Base-by-base conservation (phyloP, 2,329 filamentous ascomycete genomes). In the Curvularia spicifera region DNA sequence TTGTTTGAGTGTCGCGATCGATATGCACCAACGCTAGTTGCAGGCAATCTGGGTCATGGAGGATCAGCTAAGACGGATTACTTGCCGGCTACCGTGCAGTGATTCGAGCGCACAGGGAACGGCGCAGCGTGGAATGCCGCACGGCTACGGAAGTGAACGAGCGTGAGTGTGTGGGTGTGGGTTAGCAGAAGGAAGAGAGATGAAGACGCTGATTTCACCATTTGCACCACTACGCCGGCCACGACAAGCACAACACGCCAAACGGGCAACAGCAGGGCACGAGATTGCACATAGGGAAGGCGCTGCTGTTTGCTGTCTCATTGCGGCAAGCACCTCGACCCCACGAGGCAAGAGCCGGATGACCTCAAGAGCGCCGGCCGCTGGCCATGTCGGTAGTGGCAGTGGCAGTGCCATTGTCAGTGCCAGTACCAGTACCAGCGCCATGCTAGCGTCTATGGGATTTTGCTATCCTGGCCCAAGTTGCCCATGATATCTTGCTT, bases 21-120 rank as follows among this genome's bases (percentile, higher is more conserved):
- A 39, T 54, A 57, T 54, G 55, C 55, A 57, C 55, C 55, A 57
- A 45, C 37, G 49, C 56, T 58, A 58, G 56, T 46, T 55, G 56
- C 56, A 58, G 51, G 47, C 13, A 49, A 51, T 29, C 55, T 57
- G 55, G 51, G 56, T 51, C 40, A 26, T 40, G 46, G 45, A 58
- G 45, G 40, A 55, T 51, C 56, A 58, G 56, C 56, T 58, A 58
- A 55, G 51, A 50, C 56, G 56, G 56, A 55, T 51, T 33, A 43
- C 40, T 40, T 51, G 56, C 56, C 56, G 56, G 56, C 33, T 55
- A 44, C 40, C 40, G 51, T 49, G 45, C 33, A 55, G 46, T 58
- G 56, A 47, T 58, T 55, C 46, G 51, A 35, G 56, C 45, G 33
- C 24, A 46, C 51, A 55, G 43, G 44, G 33, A 46, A 40, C 28